Base-by-base conservation (phyloP, 208 protist genomes). In the Herpetomonas samuelpessoai region DNA sequence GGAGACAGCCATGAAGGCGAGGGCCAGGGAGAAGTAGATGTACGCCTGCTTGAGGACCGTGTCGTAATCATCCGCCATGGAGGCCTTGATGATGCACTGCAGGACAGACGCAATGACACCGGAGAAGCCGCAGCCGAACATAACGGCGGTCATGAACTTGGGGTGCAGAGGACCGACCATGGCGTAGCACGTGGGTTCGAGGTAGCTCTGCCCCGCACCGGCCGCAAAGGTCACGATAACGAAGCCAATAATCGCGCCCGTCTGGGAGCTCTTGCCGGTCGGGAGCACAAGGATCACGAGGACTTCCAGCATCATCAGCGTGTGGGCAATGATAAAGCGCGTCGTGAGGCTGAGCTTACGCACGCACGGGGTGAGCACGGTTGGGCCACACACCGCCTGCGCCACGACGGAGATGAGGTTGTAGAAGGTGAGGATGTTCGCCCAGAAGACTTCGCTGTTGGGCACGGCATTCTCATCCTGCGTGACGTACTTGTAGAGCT, bases 151-250 rank as follows among this genome's bases (percentile, higher is more conserved):
- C 35, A 81, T 68, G 60, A 77, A 84, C 58, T 76, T 72, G 14
- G 65, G 22, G 16, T 86, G 85, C 55, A 83, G 79, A 0, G 74
- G 64, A 19, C 73, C 83, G 41, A 72, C 85, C 16, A 96, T 59
- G 30, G 85, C 86, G 53, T 91, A 95, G 22, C 72, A 63, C 28
- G 78, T 86, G 29, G 81, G 79, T 51, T 94, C 81, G 52, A 85
- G 80, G 57, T 88, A 82, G 22, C 79, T 80, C 12, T 73, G 77
- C n/a, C 59, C 72, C 1, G 81, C 44, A 25, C 83, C 83, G 29
- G 62, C 68, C 6, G 85, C 39, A 54, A 87, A 69, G 27, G 57
- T 68, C 9, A 68, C 58, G 2, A 81, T 3, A 22, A 95, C 67
- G 18, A 88, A 57, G 10, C 82, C 68, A 2, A 48, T 60, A 24